phyloP scores from a whole-genome alignment of 306 rosid species.

The Rosa multiflora region DNA sequence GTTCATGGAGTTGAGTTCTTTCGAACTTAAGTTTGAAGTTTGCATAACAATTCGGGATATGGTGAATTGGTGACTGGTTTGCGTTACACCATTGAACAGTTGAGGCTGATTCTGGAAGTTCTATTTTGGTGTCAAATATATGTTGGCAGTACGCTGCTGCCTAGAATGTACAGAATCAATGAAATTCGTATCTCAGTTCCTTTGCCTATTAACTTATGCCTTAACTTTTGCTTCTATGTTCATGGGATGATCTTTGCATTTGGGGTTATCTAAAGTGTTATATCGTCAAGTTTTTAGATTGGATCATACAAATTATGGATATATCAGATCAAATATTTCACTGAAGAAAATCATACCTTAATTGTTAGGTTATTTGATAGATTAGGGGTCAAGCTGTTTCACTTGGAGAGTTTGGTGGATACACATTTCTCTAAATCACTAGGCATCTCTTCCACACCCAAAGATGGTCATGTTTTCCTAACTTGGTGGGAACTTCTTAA shows the following conservation, averaged over 20 bases:
- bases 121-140: slow-evolving; percentile 9
- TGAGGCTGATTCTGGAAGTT: slow-evolving; percentile 18
- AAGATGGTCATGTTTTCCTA: too few relatives aligned
- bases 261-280: neutral
- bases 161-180: slow-evolving; percentile 33
- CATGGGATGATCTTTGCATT: neutral
- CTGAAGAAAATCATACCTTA: neutral
- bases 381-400: neutral
- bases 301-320: neutral
- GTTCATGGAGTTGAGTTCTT: slow-evolving; percentile 10
- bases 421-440: neutral
- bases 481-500: too few relatives aligned
- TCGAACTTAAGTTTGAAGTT: slow-evolving; percentile 2
- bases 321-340: neutral
- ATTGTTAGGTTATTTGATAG: neutral
- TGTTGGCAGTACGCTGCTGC: slow-evolving; percentile 22
- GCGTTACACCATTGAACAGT: slow-evolving; percentile 21
- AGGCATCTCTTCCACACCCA: neutral
- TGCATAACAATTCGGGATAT: slow-evolving; percentile 3
- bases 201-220: neutral
- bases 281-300: neutral
- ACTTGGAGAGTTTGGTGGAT: neutral
- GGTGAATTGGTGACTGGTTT: slow-evolving; percentile 27
- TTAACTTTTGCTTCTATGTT: neutral
- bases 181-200: slow-evolving; percentile 1